Evolutionary conservation across 495 filamentous ascomycete species (phyloP).

Genomic region (Thermochaetoides thermophila): DNA sequence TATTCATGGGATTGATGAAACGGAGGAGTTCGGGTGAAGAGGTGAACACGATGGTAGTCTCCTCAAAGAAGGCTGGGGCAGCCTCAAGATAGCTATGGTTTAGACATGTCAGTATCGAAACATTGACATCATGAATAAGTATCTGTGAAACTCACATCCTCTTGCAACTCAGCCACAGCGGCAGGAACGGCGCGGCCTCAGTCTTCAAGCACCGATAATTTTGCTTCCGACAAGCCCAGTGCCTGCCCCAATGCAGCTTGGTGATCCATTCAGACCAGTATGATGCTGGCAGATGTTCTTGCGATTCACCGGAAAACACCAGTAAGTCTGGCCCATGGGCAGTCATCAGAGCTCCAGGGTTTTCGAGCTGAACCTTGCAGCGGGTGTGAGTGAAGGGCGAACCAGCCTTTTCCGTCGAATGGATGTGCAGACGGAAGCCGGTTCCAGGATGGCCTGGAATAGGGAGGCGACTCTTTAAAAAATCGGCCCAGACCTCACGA

Average conservation of each 20-base stretch:
- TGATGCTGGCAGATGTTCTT: slow-evolving; percentile 7
- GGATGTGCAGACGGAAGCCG: no score
- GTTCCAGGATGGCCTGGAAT: no score
- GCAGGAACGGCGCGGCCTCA: slow-evolving; percentile 9
- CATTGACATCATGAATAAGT: not conserved
- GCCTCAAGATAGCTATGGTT: slow-evolving; percentile 12
- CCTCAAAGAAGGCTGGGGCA: slow-evolving; percentile 10
- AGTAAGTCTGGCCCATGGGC: no score
- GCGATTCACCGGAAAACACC: no score
- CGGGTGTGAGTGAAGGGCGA: no score
- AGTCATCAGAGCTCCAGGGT: no score
- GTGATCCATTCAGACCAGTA: slow-evolving; percentile 8
- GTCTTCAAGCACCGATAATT: slow-evolving; percentile 9
- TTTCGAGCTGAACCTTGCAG: no score
- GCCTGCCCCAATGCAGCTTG: slow-evolving; percentile 12
- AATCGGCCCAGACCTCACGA: no score
- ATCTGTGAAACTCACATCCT: slow-evolving; percentile 10
- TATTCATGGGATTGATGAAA: slow-evolving; percentile 15
- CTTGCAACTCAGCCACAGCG: slow-evolving; percentile 15
- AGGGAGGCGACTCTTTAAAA: no score
- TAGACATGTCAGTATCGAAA: not conserved
- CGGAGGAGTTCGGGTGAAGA: slow-evolving; percentile 11
- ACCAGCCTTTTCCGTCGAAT: no score
- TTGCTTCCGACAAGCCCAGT: slow-evolving; percentile 13
- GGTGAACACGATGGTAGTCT: slow-evolving; percentile 13